Conservation (phyloP, 441 rosid genomes). For the Populus hybrid region DNA sequence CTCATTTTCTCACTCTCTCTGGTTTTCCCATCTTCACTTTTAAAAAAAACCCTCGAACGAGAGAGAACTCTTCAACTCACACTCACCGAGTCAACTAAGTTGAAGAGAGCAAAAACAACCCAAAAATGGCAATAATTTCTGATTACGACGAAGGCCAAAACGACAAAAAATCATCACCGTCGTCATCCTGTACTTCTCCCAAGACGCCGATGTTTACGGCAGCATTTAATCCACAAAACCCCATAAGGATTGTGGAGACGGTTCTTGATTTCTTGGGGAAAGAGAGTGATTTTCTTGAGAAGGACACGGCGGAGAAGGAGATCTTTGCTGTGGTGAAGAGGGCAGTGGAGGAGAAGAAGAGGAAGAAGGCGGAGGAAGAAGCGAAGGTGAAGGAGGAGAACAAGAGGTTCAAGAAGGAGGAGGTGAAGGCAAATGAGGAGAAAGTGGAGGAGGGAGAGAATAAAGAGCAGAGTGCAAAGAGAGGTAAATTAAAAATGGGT, state of each 20-base stretch:
- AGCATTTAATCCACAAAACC: constrained; percentile 54
- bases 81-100: not conserved
- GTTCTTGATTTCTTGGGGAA: constrained; percentile 60
- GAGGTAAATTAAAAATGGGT: constrained; percentile 7
- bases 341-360: constrained; percentile 50
- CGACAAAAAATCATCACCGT: constrained; percentile 31
- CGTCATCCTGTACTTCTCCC: constrained; percentile 22
- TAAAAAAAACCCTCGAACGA: not conserved
- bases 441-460: constrained; percentile 17
- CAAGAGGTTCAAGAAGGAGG: not conserved
- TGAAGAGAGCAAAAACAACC: not conserved
- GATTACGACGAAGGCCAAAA: constrained; percentile 55
- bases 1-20: not conserved
- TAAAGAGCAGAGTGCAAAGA: not conserved
- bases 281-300: constrained; percentile 57
- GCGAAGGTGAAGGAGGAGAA: constrained; percentile 1
- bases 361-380: constrained; percentile 23
- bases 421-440: constrained; percentile 5
- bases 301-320: constrained; percentile 55
- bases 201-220: constrained; percentile 39
- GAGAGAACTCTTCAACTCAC: not conserved
- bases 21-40: not conserved
- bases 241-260: constrained; percentile 55
- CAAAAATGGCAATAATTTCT: constrained; percentile 70
- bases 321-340: constrained; percentile 46